Percentiles rank a stretch among this genome's conserved stretches.
Evolutionary conservation across 139 green algal genomes (phyloP).

Genomic region (Picochlorum sp.): DNA sequence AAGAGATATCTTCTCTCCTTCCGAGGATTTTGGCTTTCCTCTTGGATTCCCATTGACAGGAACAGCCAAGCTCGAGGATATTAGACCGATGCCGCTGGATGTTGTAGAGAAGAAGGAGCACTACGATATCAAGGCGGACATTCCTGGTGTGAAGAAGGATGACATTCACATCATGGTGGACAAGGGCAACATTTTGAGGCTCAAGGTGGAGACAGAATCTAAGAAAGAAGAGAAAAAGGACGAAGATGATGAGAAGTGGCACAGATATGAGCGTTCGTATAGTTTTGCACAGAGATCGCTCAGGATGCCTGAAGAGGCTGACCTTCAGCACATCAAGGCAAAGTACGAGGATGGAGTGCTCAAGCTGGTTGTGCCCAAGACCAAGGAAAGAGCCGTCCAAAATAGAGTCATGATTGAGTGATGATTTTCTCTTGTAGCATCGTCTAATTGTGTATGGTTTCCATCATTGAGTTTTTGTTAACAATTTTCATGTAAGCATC

Average conservation of each 20-base stretch:
- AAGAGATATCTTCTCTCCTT: slow-evolving; percentile 2
- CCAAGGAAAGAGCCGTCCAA: neutral
- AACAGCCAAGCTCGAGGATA: neutral
- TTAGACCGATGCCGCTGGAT: slow-evolving; percentile 21
- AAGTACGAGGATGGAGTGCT: slow-evolving; percentile 35
- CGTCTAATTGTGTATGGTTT: neutral
- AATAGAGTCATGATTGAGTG: slow-evolving; percentile 6
- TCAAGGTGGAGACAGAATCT: slow-evolving; percentile 23
- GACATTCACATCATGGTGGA: slow-evolving; percentile 23
- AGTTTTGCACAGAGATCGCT: slow-evolving; percentile 23
- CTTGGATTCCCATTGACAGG: neutral
- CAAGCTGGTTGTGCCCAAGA: slow-evolving; percentile 11
- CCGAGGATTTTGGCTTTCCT: slow-evolving; percentile 19
- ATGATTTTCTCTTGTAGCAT: neutral
- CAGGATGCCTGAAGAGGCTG: slow-evolving; percentile 30
- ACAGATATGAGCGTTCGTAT: slow-evolving; percentile 19
- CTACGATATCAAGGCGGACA: slow-evolving; percentile 30
- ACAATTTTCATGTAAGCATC: neutral
- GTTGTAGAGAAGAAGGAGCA: slow-evolving; percentile 20
- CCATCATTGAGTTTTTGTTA: neutral
- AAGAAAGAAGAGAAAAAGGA: slow-evolving; percentile 32
- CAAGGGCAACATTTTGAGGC: slow-evolving; percentile 21
- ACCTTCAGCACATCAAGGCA: slow-evolving; percentile 26
- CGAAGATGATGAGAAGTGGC: slow-evolving; percentile 25
- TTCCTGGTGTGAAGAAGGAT: slow-evolving; percentile 28